Conservation (phyloP, 2,329 filamentous ascomycete species). For the Ophiostoma perfectum region DNA sequence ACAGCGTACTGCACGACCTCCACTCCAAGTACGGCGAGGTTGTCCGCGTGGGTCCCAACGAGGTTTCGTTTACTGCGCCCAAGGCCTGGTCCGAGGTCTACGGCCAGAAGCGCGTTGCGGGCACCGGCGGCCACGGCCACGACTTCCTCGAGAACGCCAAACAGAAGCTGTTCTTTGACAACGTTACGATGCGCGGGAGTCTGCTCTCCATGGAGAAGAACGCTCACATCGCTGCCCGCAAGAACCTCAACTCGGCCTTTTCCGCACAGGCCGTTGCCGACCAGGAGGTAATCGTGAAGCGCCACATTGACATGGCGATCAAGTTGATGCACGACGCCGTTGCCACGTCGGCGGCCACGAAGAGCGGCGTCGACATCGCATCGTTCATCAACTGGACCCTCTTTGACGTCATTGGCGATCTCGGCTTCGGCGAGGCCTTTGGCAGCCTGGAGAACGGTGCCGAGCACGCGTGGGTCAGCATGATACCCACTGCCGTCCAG, state of each 20-base stretch:
- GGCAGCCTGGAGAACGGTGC: slow-evolving; percentile 32
- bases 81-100: slow-evolving; percentile 36
- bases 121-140: slow-evolving; percentile 1
- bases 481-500: slow-evolving; percentile 30
- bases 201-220: slow-evolving; percentile 18
- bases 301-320: slow-evolving; percentile 22
- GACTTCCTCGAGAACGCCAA: slow-evolving; percentile 20
- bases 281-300: slow-evolving; percentile 21
- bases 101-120: slow-evolving; percentile 21
- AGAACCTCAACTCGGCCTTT: slow-evolving; percentile 21
- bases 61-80: slow-evolving; percentile 38
- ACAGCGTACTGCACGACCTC: slow-evolving; percentile 25
- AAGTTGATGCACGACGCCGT: slow-evolving; percentile 16
- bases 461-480: slow-evolving; percentile 30
- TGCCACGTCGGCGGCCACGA: not conserved
- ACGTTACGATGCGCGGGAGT: slow-evolving; percentile 13
- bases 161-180: slow-evolving; percentile 20
- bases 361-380: slow-evolving; percentile 42
- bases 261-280: slow-evolving; percentile 25
- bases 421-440: slow-evolving; percentile 42
- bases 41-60: slow-evolving; percentile 41
- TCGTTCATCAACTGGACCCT: slow-evolving; percentile 34
- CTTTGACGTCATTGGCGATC: slow-evolving; percentile 40
- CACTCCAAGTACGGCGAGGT: slow-evolving; percentile 39
- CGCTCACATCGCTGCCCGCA: slow-evolving; percentile 20